These are phyloP conservation scores for Acanthamoeba triangularis DNA, from an alignment of 208 protist genomes.

Conservation along the genomic window DNA sequence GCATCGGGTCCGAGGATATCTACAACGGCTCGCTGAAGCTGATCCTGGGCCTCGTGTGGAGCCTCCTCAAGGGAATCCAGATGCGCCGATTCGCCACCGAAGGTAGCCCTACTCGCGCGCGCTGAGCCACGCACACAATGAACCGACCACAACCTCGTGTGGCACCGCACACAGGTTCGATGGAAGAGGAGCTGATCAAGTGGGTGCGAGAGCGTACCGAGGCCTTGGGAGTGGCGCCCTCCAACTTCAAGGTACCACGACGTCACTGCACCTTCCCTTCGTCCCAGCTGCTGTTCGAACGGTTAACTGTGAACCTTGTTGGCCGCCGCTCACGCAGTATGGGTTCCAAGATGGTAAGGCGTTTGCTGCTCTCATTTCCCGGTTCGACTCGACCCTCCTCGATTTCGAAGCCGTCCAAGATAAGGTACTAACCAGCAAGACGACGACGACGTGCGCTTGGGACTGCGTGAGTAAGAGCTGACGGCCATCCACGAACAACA, in stretches of 20 bases:
- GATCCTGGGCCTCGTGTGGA: constrained; percentile 54
- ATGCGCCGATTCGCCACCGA: not conserved
- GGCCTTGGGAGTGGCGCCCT: not conserved
- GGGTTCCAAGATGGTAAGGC: not conserved
- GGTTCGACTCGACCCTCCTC: not conserved
- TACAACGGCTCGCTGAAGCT: constrained; percentile 4
- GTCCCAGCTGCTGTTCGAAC: too few species aligned
- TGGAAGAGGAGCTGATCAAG: constrained; percentile 23
- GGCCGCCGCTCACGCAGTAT: too few species aligned
- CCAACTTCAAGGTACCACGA: not conserved
- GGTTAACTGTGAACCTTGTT: too few species aligned
- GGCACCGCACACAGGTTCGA: too few species aligned
- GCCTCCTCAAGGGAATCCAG: not conserved
- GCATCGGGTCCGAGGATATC: constrained; percentile 11
- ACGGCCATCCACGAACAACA: too few species aligned
- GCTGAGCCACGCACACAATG: not conserved
- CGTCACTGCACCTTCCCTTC: too few species aligned
- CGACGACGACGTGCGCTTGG: too few species aligned
- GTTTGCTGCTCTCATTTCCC: not conserved
- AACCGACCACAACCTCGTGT: too few species aligned
- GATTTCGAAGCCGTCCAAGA: not conserved
- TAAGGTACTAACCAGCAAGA: too few species aligned
- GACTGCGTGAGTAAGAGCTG: too few species aligned
- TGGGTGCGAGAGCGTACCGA: constrained; percentile 11
- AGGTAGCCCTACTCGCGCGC: not conserved